These are phyloP conservation scores for Macrophomina pseudophaseolina DNA, from an alignment of 2,329 filamentous ascomycete species.

Conservation along the genomic window DNA sequence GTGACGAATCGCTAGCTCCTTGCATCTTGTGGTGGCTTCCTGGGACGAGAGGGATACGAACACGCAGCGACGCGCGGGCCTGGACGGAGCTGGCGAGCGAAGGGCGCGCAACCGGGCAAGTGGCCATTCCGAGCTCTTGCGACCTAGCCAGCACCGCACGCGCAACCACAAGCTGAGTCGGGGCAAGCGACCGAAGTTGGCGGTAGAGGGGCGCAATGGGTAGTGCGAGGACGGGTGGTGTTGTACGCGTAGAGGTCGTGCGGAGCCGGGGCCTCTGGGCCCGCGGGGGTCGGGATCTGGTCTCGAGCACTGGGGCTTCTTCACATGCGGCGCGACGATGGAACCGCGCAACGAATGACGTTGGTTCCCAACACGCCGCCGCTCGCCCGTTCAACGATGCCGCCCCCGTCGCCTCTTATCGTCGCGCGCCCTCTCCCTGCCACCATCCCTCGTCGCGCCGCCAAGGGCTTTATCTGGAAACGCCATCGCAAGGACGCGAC, in stretches of 20 bases:
- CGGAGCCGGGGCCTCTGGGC: not conserved
- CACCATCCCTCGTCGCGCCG: not conserved
- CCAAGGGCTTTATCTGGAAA: constrained; percentile 8
- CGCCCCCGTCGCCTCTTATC: not conserved
- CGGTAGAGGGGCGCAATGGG: too few relatives aligned
- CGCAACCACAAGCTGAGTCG: too few relatives aligned
- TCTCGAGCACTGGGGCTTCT: not conserved
- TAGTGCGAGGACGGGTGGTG: too few relatives aligned
- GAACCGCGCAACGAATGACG: constrained; percentile 14
- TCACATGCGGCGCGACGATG: not conserved
- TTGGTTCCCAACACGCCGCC: constrained; percentile 15
- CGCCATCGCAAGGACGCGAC: constrained; percentile 15
- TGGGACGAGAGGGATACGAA: not conserved
- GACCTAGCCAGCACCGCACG: not conserved
- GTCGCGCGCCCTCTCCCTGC: not conserved
- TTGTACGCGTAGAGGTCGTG: not conserved
- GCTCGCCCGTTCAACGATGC: constrained; percentile 14
- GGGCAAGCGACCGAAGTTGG: too few relatives aligned
- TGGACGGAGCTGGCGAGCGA: not conserved
- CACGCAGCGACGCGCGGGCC: not conserved
- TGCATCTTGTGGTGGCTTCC: not conserved
- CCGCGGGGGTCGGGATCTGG: too few relatives aligned
- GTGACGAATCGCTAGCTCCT: not conserved
- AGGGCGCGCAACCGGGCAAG: not conserved
- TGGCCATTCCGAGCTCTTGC: not conserved